These are phyloP conservation scores for Pseudopyrenochaeta lycopersici DNA, from an alignment of 2,329 filamentous ascomycete genomes.

Conservation along the genomic window DNA sequence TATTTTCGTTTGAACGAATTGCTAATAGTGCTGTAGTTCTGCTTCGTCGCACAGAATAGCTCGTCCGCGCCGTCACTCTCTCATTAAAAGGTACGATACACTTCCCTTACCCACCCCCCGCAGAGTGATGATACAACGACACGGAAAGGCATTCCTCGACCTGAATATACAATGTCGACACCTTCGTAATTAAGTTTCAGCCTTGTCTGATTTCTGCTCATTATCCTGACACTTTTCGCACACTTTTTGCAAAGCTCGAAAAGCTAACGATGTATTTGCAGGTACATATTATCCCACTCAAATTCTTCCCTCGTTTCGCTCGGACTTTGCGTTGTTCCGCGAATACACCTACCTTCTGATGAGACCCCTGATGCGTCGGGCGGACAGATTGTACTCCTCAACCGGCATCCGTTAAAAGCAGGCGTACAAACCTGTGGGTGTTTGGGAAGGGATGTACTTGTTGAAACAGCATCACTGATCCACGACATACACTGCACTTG, in stretches of 20 bases:
- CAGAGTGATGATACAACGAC: conserved; percentile 70
- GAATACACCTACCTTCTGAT: conserved; percentile 56
- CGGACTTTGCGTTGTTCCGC: conserved; percentile 11
- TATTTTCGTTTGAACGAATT: conserved; percentile 1
- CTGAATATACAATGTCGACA: conserved; percentile 72
- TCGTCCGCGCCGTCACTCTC: not conserved
- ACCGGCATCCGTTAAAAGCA: conserved; percentile 61
- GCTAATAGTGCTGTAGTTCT: conserved; percentile 30
- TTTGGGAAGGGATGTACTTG: conserved; percentile 65
- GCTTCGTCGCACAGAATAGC: not conserved
- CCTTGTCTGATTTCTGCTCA: conserved; percentile 69
- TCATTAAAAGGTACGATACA: conserved; percentile 53
- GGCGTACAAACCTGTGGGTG: conserved; percentile 72
- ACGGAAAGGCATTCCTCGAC: conserved; percentile 75
- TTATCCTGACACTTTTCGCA: conserved; percentile 15
- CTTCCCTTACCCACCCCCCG: conserved; percentile 22
- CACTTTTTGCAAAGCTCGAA: conserved; percentile 16
- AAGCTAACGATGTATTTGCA: conserved; percentile 40
- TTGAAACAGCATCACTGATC: conserved; percentile 76
- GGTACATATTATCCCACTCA: conserved; percentile 40
- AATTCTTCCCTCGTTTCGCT: conserved; percentile 18
- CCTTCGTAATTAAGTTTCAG: conserved; percentile 70
- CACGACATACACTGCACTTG: conserved; percentile 21
- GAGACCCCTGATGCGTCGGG: conserved; percentile 73
- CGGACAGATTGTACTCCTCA: conserved; percentile 69